Evolutionary conservation across 169 alveolate species (phyloP).

Genomic region (Cyclospora cayetanensis): DNA sequence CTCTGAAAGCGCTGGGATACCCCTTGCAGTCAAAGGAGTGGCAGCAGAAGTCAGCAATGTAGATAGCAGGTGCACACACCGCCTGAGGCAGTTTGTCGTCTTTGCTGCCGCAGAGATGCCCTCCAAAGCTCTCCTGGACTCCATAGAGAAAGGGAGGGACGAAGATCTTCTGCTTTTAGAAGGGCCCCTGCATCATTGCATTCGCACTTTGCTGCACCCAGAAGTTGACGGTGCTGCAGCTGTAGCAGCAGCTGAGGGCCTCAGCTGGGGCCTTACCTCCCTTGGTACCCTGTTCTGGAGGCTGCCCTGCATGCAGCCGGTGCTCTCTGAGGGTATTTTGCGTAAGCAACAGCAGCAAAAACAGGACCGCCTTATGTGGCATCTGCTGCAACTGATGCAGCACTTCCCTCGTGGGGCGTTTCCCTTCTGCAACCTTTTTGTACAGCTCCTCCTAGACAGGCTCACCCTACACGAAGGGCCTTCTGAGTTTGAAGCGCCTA

Average conservation of each 20-base stretch:
- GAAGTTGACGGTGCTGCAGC: background rate
- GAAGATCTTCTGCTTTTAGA: background rate
- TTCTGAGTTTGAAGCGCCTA: background rate
- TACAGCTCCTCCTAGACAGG: constrained; percentile 15
- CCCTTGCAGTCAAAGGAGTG: background rate
- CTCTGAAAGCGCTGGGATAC: background rate
- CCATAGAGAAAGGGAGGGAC: background rate
- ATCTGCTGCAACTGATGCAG: constrained; percentile 10
- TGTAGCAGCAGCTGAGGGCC: background rate
- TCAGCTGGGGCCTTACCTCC: constrained; percentile 20
- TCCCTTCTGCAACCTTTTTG: background rate
- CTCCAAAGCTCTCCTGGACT: background rate
- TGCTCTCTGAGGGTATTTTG: background rate
- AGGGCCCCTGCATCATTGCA: constrained; percentile 19
- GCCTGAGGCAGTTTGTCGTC: background rate
- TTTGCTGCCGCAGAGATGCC: constrained; percentile 28
- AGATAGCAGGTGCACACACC: background rate
- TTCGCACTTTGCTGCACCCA: background rate
- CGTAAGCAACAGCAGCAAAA: constrained; percentile 32
- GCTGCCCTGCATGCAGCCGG: constrained; percentile 9
- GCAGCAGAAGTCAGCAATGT: background rate
- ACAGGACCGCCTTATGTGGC: background rate
- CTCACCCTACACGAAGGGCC: background rate
- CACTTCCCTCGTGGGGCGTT: background rate
- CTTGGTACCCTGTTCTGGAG: background rate